phyloP scores from a whole-genome alignment of 805 yeast genomes.

The Candida awuae region DNA sequence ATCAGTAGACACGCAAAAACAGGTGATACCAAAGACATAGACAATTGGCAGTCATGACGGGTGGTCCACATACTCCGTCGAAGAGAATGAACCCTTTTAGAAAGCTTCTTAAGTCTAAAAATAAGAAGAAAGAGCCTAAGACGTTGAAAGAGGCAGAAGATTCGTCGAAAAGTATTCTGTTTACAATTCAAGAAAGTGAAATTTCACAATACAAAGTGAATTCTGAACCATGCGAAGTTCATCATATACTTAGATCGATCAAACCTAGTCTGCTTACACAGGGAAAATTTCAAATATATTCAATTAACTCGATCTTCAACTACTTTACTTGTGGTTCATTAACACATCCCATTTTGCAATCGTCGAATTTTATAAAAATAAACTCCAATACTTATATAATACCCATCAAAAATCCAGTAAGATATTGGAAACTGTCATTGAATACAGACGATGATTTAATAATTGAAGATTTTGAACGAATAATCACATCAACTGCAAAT shows the following conservation, averaged over 20 bases:
- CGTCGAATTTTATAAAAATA: constrained; percentile 47
- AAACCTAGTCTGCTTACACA: constrained; percentile 39
- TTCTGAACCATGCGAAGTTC: constrained; percentile 1
- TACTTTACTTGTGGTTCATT: constrained; percentile 62
- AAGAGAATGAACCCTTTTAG: too few relatives aligned
- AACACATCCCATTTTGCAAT: constrained; percentile 67
- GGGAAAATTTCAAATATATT: constrained; percentile 53
- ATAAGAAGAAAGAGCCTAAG: too few relatives aligned
- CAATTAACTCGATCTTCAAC: constrained; percentile 38
- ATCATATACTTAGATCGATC: constrained; percentile 3
- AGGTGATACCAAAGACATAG: too few relatives aligned
- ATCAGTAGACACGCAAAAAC: too few relatives aligned
- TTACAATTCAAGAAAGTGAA: constrained; percentile 9
- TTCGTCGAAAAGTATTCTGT: too few relatives aligned
- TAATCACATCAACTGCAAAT: constrained; percentile 16
- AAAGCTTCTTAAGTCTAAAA: too few relatives aligned
- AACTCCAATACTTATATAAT: constrained; percentile 43
- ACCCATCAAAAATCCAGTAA: constrained; percentile 64
- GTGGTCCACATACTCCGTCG: too few relatives aligned
- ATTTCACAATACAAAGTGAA: constrained; percentile 11
- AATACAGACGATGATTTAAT: constrained; percentile 26
- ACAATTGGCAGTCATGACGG: too few relatives aligned
- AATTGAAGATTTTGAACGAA: constrained; percentile 24
- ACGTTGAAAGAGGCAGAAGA: too few relatives aligned
- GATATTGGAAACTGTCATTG: constrained; percentile 58